Evolutionary conservation across 2,329 filamentous ascomycete genomes (phyloP), one percentile per base, ranked within the genome.

Genomic region (Cordyceps tenuipes): DNA sequence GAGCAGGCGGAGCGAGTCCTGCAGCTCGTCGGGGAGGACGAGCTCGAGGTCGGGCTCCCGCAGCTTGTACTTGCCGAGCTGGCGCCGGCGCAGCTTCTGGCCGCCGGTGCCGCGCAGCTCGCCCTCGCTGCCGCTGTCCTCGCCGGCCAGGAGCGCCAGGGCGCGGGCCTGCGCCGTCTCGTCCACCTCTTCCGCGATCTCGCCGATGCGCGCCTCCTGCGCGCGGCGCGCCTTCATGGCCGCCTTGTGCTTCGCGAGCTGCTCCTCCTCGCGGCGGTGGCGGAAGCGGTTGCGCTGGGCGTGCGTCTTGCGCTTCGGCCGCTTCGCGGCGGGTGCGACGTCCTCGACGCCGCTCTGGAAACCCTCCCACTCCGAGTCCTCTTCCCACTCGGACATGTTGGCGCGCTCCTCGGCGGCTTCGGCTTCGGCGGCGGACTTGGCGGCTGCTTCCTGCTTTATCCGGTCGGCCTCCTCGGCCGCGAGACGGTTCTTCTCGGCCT

Each of bases 331-430:
- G 63, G 83, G 82, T 68, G 75, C 69, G 21, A 63, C 68, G 36
- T 90, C 87, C 66, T 91, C 87, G 10, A 82, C 83, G 60, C 90
- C 91, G 70, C 90, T 96, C 76, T 96, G 87, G 65, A 91, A 85
- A 0, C 89, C 89, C 72, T 92, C 93, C 91, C 91, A 97, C 15
- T 90, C 91, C 51, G 89, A 94, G 70, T 96, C 92, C 67, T 93
- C 89, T 62, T 95, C 91, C 79, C 84, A 93, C 71, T 85, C 84
- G 0, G 83, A 86, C 61, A 88, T 68, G 54, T 86, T 81, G 3
- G 82, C 82, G 52, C 81, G 83, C 63, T 83, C 82, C 68, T 90
- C 86, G 0, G 86, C 87, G 17, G 89, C 89, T 54, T 91, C 88
- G 2, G 88, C 86, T 66, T 89, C 83, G 2, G 88, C 89, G 19